phyloP scores from a whole-genome alignment of 148 eudicot genomes.

The Amaranthus palmeri region DNA sequence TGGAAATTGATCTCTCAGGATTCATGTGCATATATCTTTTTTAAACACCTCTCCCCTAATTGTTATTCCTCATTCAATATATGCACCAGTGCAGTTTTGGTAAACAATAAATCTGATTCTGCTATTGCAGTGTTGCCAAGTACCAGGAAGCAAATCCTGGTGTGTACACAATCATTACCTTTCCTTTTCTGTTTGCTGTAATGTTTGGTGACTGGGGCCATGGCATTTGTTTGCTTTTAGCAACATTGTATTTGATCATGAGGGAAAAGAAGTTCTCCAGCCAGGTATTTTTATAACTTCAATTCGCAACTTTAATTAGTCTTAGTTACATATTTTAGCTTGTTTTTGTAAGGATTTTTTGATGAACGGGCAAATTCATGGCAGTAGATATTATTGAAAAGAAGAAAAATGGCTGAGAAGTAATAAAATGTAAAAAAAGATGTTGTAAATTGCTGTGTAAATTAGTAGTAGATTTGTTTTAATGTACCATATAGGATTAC shows the following conservation, averaged over 20 bases:
- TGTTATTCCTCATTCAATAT: neutral
- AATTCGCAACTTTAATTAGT: neutral
- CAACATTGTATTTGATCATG: slow-evolving; percentile 54
- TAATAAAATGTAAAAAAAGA: no score
- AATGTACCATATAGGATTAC: no score
- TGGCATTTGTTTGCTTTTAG: slow-evolving; percentile 82
- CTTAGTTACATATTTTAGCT: neutral
- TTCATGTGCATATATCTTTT: neutral
- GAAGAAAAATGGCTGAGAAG: no score
- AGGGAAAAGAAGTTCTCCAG: slow-evolving; percentile 65
- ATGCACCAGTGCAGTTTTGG: slow-evolving; percentile 5
- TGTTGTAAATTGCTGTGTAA: no score
- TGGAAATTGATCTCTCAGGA: neutral
- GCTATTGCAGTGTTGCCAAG: slow-evolving; percentile 70
- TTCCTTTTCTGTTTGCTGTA: slow-evolving; percentile 89
- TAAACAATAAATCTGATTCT: neutral
- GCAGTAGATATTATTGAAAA: no score
- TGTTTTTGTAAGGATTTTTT: no score
- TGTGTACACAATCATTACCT: slow-evolving; percentile 70
- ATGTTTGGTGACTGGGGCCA: slow-evolving; percentile 99
- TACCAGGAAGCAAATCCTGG: slow-evolving; percentile 93
- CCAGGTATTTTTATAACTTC: slow-evolving; percentile 45
- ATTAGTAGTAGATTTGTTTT: no score
- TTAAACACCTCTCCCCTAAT: neutral
- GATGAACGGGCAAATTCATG: no score